Evolutionary conservation across 2,329 filamentous ascomycete species (phyloP), one percentile per base, ranked within the genome.

Genomic region (Catunica adiposa): DNA sequence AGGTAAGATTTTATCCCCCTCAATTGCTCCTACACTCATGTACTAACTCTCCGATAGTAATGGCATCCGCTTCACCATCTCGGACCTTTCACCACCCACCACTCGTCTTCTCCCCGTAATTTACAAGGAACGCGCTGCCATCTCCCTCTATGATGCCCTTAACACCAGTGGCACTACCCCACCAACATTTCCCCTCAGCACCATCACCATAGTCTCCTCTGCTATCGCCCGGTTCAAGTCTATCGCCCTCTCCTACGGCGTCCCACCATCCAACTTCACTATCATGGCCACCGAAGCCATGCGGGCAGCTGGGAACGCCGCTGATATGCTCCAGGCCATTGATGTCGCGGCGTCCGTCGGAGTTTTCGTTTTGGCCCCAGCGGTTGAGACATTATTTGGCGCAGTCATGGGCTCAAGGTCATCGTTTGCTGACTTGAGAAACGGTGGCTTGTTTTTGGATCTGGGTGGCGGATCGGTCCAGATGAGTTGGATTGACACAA

Each of bases 241-340:
- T 25, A 83, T 85, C 53, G 90, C 88, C 58, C 65, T 73, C 55
- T 77, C 82, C 57, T 87, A 86, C 64, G 73, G 74, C 17, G 86
- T 95, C 0, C 79, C 79, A 0, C 65, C 72, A 0, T 62, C 68
- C 34, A 81, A 89, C 60, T 78, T 90, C 58, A 77, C 78, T 20
- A 78, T 95, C 8, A 78, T 96, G 44, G 89, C 89, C 20, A 96
- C 89, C 0, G 89, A 95, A 67, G 89, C 89, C 3, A 92, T 89
- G 66, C 80, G 89, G 47, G 86, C 81, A 23, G 87, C 89, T 4
- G 68, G 77, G 57, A 96, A 96, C 63, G 80, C 82, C 0, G 71
- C 71, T 20, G 76, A 79, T 1, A 87, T 92, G 68, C 73, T 86
- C 1, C 66, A 70, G 0, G 73, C 75, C 31, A 89, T 96, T 60